Conservation (phyloP, 2,329 filamentous ascomycete species). For the Calonectria pteridis region DNA sequence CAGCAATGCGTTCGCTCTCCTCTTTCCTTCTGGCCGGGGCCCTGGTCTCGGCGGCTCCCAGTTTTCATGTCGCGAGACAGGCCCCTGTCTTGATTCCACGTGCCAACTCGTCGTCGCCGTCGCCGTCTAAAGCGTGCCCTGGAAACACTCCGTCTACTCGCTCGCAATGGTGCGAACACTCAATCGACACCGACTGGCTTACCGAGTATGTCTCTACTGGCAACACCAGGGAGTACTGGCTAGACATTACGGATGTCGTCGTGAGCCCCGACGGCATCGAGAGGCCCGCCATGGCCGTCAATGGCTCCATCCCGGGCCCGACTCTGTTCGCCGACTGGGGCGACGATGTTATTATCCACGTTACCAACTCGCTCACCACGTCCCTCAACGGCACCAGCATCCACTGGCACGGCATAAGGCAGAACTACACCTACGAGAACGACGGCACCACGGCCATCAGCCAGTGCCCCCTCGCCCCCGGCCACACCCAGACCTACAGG, state of each 20-base stretch:
- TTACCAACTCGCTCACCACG: slow-evolving; percentile 60
- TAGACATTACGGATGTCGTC: slow-evolving; percentile 55
- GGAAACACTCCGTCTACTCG: slow-evolving; percentile 48
- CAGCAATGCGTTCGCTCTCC: slow-evolving; percentile 12
- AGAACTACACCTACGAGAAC: slow-evolving; percentile 64
- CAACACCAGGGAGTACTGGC: slow-evolving; percentile 63
- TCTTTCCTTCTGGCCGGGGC: slow-evolving; percentile 4
- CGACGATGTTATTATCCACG: slow-evolving; percentile 62
- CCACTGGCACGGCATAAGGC: slow-evolving; percentile 74
- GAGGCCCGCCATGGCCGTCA: slow-evolving; percentile 60
- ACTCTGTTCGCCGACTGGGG: slow-evolving; percentile 67
- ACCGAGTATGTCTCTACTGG: slow-evolving; percentile 58
- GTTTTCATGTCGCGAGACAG: not conserved
- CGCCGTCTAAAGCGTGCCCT: slow-evolving; percentile 3
- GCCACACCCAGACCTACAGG: slow-evolving; percentile 52
- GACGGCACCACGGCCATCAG: slow-evolving; percentile 68
- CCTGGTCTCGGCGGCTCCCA: slow-evolving; percentile 18
- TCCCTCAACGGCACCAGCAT: slow-evolving; percentile 69
- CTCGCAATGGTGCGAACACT: slow-evolving; percentile 61
- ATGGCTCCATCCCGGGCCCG: slow-evolving; percentile 71
- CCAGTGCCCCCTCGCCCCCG: slow-evolving; percentile 65
- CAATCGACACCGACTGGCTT: slow-evolving; percentile 61
- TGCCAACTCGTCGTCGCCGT: slow-evolving; percentile 1
- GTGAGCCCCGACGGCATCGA: slow-evolving; percentile 60
- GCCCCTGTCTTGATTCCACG: slow-evolving; percentile 7